A percentile compares a stretch with the other conserved stretches of the same genome.
Evolutionary conservation across 352 stramenopile species (phyloP).

Genomic region (Globisporangium perplexum): DNA sequence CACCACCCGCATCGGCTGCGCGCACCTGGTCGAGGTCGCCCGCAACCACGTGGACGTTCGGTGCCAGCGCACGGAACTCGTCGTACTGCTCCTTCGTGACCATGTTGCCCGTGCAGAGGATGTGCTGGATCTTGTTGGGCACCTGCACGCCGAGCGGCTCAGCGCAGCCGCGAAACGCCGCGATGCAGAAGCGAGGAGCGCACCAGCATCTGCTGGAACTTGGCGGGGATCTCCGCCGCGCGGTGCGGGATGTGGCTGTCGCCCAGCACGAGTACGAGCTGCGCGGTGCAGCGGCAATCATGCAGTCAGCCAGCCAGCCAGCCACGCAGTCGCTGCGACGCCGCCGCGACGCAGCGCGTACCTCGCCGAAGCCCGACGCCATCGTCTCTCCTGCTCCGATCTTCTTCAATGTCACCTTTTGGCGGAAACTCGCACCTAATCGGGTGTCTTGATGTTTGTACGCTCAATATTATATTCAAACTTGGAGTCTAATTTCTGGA

Average conservation of each 20-base stretch:
- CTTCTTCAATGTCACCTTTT: slow-evolving; percentile 4
- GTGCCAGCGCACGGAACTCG: slow-evolving; percentile 92
- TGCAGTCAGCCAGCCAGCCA: not conserved
- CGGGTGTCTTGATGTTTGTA: not conserved
- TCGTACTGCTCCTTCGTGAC: slow-evolving; percentile 94
- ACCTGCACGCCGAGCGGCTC: slow-evolving; percentile 41
- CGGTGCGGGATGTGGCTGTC: slow-evolving; percentile 97
- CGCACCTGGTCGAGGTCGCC: slow-evolving; percentile 93
- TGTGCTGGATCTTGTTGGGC: slow-evolving; percentile 98
- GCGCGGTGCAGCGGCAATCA: slow-evolving; percentile 9
- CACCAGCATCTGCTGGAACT: slow-evolving; percentile 94
- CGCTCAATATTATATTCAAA: not conserved
- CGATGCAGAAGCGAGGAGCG: no score
- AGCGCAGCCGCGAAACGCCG: not conserved
- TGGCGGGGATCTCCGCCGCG: slow-evolving; percentile 92
- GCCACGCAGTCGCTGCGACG: not conserved
- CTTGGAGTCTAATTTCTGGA: no score
- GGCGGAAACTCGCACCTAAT: not conserved
- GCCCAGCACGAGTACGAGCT: slow-evolving; percentile 96
- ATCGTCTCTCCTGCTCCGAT: slow-evolving; percentile 17
- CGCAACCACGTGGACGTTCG: slow-evolving; percentile 94
- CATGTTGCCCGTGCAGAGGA: slow-evolving; percentile 98
- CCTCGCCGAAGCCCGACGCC: slow-evolving; percentile 64
- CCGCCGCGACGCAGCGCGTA: slow-evolving; percentile 5
- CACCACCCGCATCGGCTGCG: not conserved